Evolutionary conservation across 345 rosid species (phyloP).

Genomic region (Pseudoturritis turrita): DNA sequence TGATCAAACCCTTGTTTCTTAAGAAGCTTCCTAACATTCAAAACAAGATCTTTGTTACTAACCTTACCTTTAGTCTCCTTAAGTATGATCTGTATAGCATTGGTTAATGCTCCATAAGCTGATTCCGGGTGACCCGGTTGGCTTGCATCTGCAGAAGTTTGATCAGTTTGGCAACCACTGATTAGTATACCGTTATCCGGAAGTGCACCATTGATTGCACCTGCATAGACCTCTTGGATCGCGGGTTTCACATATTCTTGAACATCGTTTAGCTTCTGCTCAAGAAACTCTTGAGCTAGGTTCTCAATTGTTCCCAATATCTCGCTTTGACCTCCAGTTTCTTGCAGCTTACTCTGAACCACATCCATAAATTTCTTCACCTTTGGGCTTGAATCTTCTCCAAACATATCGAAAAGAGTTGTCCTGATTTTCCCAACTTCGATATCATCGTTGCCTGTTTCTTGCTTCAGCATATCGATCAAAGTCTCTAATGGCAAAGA

Average conservation of each 20-base stretch:
- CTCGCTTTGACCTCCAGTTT: slow-evolving; percentile 28
- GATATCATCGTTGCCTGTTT: slow-evolving; percentile 83
- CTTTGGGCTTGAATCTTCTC: slow-evolving; percentile 90
- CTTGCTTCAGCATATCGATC: slow-evolving; percentile 72
- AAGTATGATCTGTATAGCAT: slow-evolving; percentile 69
- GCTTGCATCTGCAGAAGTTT: slow-evolving; percentile 87
- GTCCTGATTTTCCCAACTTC: slow-evolving; percentile 87
- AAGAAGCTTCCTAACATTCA: slow-evolving; percentile 53
- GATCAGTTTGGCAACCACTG: slow-evolving; percentile 92
- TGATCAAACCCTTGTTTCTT: slow-evolving; percentile 75
- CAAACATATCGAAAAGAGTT: slow-evolving; percentile 75
- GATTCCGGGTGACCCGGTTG: slow-evolving; percentile 54
- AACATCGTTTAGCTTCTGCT: slow-evolving; percentile 65
- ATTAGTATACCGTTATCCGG: slow-evolving; percentile 75
- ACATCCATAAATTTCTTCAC: slow-evolving; percentile 90
- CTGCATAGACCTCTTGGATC: slow-evolving; percentile 76
- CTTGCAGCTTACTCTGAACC: slow-evolving; percentile 47
- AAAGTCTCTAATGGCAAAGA: slow-evolving; percentile 76
- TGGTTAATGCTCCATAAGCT: slow-evolving; percentile 92
- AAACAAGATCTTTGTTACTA: slow-evolving; percentile 57
- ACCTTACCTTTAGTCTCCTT: slow-evolving; percentile 48
- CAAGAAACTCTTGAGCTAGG: slow-evolving; percentile 73
- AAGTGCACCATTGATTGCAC: slow-evolving; percentile 46
- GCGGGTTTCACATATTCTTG: slow-evolving; percentile 37
- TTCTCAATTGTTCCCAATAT: slow-evolving; percentile 57